Conservation (phyloP, 2,329 filamentous ascomycete genomes). For the Furcasterigmium furcatum region DNA sequence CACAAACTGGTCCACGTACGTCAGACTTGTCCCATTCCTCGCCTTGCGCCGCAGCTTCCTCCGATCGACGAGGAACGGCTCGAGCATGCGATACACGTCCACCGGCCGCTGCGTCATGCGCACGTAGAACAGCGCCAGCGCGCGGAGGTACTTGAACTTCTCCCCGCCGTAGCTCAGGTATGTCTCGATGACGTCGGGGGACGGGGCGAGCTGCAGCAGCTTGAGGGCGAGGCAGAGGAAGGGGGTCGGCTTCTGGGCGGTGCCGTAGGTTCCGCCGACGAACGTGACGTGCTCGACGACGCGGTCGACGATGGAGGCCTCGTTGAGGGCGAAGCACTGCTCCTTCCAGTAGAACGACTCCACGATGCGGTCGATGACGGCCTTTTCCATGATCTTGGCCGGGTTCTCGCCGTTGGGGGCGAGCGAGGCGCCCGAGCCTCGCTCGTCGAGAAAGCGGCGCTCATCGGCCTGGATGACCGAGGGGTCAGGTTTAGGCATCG, state of each 20-base stretch:
- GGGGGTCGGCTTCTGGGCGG: constrained; percentile 80
- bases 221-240: constrained; percentile 96
- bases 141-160: constrained; percentile 82
- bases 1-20: constrained; percentile 86
- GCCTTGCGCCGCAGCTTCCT: constrained; percentile 79
- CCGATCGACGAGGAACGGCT: constrained; percentile 78
- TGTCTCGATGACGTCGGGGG: constrained; percentile 72
- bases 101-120: constrained; percentile 79
- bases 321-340: constrained; percentile 94
- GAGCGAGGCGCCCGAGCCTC: constrained; percentile 72
- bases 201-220: constrained; percentile 81
- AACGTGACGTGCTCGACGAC: constrained; percentile 78
- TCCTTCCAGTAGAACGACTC: constrained; percentile 98
- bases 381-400: constrained; percentile 93
- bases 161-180: constrained; percentile 77
- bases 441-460: constrained; percentile 80
- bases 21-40: constrained; percentile 71
- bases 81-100: constrained; percentile 75
- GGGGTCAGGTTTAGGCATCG: constrained; percentile 33
- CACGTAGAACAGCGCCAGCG: constrained; percentile 90
- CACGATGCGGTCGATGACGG: constrained; percentile 90
- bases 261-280: constrained; percentile 85
- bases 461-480: constrained; percentile 73
- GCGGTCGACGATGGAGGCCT: constrained; percentile 78
- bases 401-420: constrained; percentile 89